Base-by-base conservation (phyloP, 805 yeast species). In the Starmerella stigmatis region DNA sequence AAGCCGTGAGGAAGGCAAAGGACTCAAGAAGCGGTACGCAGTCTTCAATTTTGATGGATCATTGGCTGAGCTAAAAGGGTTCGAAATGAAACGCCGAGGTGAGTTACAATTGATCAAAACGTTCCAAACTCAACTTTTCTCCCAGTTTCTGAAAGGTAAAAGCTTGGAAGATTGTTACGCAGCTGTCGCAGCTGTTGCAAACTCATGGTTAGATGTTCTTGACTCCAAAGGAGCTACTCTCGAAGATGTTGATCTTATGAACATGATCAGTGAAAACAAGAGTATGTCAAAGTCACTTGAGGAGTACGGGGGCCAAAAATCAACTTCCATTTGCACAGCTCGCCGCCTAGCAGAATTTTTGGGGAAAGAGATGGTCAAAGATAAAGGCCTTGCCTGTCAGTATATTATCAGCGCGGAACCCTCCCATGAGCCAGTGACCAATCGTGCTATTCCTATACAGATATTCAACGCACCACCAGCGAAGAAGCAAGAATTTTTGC, bases 1-100 rank as follows among this genome's bases (percentile, higher is more conserved):
- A 0, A 89, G 97, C 0, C 85, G 86, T 52, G 98, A 92, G 60
- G 97, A 94, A 69, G 97, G 95, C 37, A 88, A 88, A 64, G 96
- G 96, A 53, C 71, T 92, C 59, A 92, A 92, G 62, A 92, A 92
- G 58, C 74, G 99, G 57, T 92, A 92, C 59, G 99, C 98, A 2
- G 99, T 92, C 4, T 92, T 92, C 66, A 92, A 92, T 60, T 77
- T 81, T 46, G 96, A 94, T 62, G 97, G 97, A 1, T 70, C 94
- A 0, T 62, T 92, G 30, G 98, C 97, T 0, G 99, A 92, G 64
- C 69, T 92, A 57, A 92, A 92, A 62, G 99, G 99, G 6, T 92
- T 92, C 59, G 99, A 92, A 64, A 69, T 92, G 63, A 92, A 92
- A 60, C 75, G 99, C 66, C 77, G 99, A 64, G 99, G 99, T 57